Base-by-base conservation (phyloP, 768 basidiomycete genomes). In the Lactarius vividus region DNA sequence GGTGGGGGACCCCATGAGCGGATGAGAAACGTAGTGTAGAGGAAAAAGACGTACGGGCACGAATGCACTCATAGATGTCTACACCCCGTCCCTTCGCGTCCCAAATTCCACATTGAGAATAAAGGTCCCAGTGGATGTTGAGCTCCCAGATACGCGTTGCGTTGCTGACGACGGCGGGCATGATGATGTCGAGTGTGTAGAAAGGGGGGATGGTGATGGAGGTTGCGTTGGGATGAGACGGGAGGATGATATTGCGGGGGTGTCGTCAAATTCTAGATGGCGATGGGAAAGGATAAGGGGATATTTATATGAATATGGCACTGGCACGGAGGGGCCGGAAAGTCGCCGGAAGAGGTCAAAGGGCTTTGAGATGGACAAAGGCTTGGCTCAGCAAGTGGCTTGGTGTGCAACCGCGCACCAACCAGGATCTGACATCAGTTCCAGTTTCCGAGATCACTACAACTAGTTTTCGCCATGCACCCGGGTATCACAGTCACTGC, bases 11-110 rank as follows among this genome's bases (percentile, higher is more conserved):
- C 62, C 39, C 16, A 71, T 66, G 15, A 54, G 58, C 20, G 49
- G 44, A 26, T 28, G 49, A 39, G 59, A 46, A 23, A 56, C 37
- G 63, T 44, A 31, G 59, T 1, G 68, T 42, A 59, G 23, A 46
- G 57, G 20, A 49, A 20, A 3, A 11, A 26, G 57, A 82, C 87
- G 76, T 75, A 90, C 89, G 89, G 71, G 84, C 82, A 75, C 79
- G 76, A 61, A 89, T 78, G 73, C 89, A 91, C 71, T 91, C 88
- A 88, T 88, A 91, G 62, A 91, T 82, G 63, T 89, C 87, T 49
- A 91, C 89, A 31, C 86, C 84, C 46, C 84, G 83, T 60, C 84
- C 80, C 75, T 81, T 83, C 28, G 83, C 76, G 75, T 90, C 86
- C 88, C 88, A 91, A 16, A 87, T 80, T 62, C 85, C 85, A 74